Conservation (phyloP, 2,329 filamentous ascomycete species). For the Madurella fahalii region DNA sequence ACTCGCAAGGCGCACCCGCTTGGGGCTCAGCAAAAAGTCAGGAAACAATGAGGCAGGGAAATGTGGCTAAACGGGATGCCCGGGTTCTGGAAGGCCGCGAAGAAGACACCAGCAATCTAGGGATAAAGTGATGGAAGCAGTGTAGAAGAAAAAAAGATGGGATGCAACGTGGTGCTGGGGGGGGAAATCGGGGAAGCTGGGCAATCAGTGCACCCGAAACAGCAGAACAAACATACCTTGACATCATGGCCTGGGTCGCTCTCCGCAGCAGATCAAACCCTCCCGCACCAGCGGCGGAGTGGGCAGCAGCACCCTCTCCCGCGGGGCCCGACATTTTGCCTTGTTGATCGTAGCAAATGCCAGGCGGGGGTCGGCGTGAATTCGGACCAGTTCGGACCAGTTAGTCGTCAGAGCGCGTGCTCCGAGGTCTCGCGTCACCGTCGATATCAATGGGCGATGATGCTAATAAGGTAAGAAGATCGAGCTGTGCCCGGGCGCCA, state of each 20-base stretch:
- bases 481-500: not conserved
- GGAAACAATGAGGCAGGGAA: slow-evolving; percentile 10
- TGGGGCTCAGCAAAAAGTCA: not conserved
- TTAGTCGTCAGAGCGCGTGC: not conserved
- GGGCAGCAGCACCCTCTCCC: slow-evolving; percentile 17
- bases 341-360: slow-evolving; percentile 12
- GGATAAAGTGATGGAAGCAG: slow-evolving; percentile 20
- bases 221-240: slow-evolving; percentile 47
- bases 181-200: slow-evolving; percentile 10
- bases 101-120: slow-evolving; percentile 17
- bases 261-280: slow-evolving; percentile 54
- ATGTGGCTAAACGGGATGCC: slow-evolving; percentile 22
- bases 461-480: not conserved
- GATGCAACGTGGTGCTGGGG: slow-evolving; percentile 2
- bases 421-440: too few relatives aligned
- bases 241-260: slow-evolving; percentile 60
- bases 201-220: not conserved
- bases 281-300: slow-evolving; percentile 36
- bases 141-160: slow-evolving; percentile 8
- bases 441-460: too few relatives aligned
- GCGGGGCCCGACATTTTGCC: slow-evolving; percentile 47
- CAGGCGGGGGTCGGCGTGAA: slow-evolving; percentile 5
- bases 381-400: slow-evolving; percentile 4
- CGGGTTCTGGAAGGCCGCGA: slow-evolving; percentile 22
- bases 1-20: not conserved